These are phyloP conservation scores for Schwanniomyces polymorphus DNA, from an alignment of 805 yeast genomes.

Conservation along the genomic window DNA sequence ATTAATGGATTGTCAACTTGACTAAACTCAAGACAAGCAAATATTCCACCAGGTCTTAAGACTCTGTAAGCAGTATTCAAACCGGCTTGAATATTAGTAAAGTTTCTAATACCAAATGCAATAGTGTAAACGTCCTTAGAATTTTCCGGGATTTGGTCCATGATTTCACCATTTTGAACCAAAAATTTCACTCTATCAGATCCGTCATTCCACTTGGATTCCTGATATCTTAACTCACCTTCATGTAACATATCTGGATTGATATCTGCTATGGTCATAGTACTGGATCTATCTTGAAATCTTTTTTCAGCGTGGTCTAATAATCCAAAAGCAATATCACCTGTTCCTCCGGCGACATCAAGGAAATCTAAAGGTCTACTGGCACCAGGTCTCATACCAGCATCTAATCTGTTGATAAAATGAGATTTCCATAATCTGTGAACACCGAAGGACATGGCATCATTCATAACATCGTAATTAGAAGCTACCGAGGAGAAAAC, in stretches of 20 bases:
- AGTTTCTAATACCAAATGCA: constrained; percentile 96
- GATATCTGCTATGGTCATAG: constrained; percentile 92
- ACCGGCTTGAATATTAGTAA: constrained; percentile 93
- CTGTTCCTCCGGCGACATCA: constrained; percentile 99
- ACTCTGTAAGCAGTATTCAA: constrained; percentile 94
- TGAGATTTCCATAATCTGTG: constrained; percentile 95
- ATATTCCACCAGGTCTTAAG: constrained; percentile 95
- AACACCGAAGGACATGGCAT: constrained; percentile 94
- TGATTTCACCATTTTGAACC: constrained; percentile 89
- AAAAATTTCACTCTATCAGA: constrained; percentile 69
- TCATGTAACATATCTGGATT: constrained; percentile 94
- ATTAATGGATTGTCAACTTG: constrained; percentile 81
- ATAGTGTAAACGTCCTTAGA: constrained; percentile 95
- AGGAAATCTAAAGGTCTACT: constrained; percentile 77
- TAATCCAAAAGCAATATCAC: constrained; percentile 95
- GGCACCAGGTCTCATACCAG: constrained; percentile 88
- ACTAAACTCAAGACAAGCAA: constrained; percentile 93
- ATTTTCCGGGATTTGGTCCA: constrained; percentile 80
- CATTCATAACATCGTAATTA: constrained; percentile 95
- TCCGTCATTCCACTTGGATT: constrained; percentile 59
- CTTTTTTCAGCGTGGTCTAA: constrained; percentile 84
- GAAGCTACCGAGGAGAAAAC: constrained; percentile 95
- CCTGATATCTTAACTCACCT: constrained; percentile 75
- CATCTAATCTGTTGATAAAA: constrained; percentile 82
- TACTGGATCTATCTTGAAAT: constrained; percentile 70